A percentile compares a stretch with the other conserved stretches of the same genome.
These are phyloP conservation scores for Nicotiana undulata DNA, from an alignment of 257 asterid genomes.

Conservation along the genomic window DNA sequence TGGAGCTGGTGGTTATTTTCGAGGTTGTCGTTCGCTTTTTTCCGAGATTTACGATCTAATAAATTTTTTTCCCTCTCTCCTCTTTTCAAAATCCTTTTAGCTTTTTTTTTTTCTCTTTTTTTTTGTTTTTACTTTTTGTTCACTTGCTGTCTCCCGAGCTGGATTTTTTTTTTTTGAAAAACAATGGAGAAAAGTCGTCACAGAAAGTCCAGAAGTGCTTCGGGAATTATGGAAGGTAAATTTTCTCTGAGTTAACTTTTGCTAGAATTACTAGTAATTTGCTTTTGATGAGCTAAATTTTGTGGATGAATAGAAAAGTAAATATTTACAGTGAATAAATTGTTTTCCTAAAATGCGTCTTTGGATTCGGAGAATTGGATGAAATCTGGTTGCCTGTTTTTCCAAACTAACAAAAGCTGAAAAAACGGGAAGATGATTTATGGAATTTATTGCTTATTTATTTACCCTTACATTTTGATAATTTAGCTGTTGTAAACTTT, in stretches of 20 bases:
- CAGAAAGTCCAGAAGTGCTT: slow-evolving; percentile 66
- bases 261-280: no score
- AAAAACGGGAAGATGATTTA: neutral
- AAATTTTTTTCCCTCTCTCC: slow-evolving; percentile 16
- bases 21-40: slow-evolving; percentile 45
- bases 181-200: slow-evolving; percentile 76
- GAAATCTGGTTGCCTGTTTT: neutral
- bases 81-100: slow-evolving; percentile 13
- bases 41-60: slow-evolving; percentile 52
- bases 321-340: neutral
- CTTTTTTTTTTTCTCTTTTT: neutral
- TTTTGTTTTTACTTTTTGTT: neutral
- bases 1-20: slow-evolving; percentile 30
- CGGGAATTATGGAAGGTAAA: slow-evolving; percentile 58
- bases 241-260: neutral
- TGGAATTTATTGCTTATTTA: neutral
- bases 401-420: neutral
- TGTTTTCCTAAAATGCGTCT: neutral
- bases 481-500: neutral
- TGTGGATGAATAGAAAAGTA: neutral
- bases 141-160: neutral
- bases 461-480: neutral
- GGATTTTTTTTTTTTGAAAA: slow-evolving; percentile 15
- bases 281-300: neutral
- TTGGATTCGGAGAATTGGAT: neutral